Evolutionary conservation across 768 basidiomycete genomes (phyloP).

Genomic region (Lanmaoa pseudosensibilis): DNA sequence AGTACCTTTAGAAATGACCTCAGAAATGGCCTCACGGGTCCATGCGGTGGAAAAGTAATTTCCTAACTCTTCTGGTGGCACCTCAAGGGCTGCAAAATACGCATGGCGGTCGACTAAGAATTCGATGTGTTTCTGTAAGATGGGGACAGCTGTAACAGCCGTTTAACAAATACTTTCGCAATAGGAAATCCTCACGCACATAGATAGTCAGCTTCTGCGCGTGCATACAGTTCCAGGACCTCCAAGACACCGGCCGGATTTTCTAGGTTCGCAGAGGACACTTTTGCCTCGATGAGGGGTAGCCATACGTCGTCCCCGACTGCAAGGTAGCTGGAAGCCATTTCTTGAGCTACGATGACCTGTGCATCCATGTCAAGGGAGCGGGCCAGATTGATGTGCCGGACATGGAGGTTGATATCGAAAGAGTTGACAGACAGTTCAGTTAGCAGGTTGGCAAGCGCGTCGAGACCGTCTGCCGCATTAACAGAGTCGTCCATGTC

Average conservation of each 20-base stretch:
- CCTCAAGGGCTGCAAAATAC: slow-evolving; percentile 36
- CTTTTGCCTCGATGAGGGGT: slow-evolving; percentile 60
- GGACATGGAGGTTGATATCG: slow-evolving; percentile 61
- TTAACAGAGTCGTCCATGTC: slow-evolving; percentile 50
- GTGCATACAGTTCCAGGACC: slow-evolving; percentile 58
- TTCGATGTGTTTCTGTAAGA: slow-evolving; percentile 67
- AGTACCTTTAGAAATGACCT: slow-evolving; percentile 55
- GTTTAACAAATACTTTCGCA: slow-evolving; percentile 17
- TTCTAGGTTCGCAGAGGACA: slow-evolving; percentile 49
- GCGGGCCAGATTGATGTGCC: slow-evolving; percentile 64
- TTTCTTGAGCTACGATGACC: slow-evolving; percentile 59
- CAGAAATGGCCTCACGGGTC: slow-evolving; percentile 56
- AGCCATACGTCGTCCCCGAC: slow-evolving; percentile 74
- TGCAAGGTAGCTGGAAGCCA: slow-evolving; percentile 61
- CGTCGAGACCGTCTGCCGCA: slow-evolving; percentile 52
- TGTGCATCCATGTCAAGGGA: slow-evolving; percentile 60
- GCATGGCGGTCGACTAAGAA: slow-evolving; percentile 49
- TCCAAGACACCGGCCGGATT: slow-evolving; percentile 52
- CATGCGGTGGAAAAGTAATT: slow-evolving; percentile 61
- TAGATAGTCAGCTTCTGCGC: slow-evolving; percentile 74
- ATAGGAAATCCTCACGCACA: slow-evolving; percentile 51
- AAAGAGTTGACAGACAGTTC: slow-evolving; percentile 58
- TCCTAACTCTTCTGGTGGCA: slow-evolving; percentile 49
- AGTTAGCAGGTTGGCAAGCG: slow-evolving; percentile 58
- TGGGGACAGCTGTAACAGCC: slow-evolving; percentile 61